phyloP scores from a whole-genome alignment of 176 grass and related monocot genomes.

The Zoysia pacifica region DNA sequence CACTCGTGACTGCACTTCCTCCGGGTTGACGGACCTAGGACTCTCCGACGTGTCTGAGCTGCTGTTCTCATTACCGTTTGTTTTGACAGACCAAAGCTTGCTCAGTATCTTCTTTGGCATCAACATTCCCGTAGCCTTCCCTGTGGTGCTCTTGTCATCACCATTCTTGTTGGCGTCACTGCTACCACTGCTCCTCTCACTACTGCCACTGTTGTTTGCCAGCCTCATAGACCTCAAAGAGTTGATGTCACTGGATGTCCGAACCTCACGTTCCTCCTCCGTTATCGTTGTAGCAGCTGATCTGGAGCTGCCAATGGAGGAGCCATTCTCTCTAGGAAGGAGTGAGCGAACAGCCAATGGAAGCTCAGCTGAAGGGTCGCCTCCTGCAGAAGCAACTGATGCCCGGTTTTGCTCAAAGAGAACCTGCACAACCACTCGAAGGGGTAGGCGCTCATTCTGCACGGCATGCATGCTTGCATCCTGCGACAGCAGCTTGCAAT shows the following conservation, averaged over 20 bases:
- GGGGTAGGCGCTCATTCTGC: constrained; percentile 92
- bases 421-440: constrained; percentile 93
- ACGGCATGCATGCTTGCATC: constrained; percentile 86
- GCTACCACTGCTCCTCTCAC: constrained; percentile 75
- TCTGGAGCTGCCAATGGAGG: constrained; percentile 88
- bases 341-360: constrained; percentile 47
- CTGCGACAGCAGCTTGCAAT: constrained; percentile 81
- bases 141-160: constrained; percentile 40
- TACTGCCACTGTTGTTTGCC: constrained; percentile 51
- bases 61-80: constrained; percentile 62
- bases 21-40: constrained; percentile 64
- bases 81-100: constrained; percentile 91
- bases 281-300: constrained; percentile 83
- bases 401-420: constrained; percentile 79
- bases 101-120: constrained; percentile 92
- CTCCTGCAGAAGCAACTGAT: constrained; percentile 39
- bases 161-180: constrained; percentile 58
- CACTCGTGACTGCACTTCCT: constrained; percentile 66
- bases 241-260: constrained; percentile 59
- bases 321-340: constrained; percentile 72
- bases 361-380: constrained; percentile 35
- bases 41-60: constrained; percentile 85
- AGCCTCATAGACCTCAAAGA: constrained; percentile 65
- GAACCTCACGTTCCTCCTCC: constrained; percentile 68
- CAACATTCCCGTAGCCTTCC: constrained; percentile 58